Percentiles rank a stretch among this genome's conserved stretches.
These are phyloP conservation scores for Coemansia erecta DNA, from an alignment of 192 early-diverging fungal genomes.

Conservation along the genomic window DNA sequence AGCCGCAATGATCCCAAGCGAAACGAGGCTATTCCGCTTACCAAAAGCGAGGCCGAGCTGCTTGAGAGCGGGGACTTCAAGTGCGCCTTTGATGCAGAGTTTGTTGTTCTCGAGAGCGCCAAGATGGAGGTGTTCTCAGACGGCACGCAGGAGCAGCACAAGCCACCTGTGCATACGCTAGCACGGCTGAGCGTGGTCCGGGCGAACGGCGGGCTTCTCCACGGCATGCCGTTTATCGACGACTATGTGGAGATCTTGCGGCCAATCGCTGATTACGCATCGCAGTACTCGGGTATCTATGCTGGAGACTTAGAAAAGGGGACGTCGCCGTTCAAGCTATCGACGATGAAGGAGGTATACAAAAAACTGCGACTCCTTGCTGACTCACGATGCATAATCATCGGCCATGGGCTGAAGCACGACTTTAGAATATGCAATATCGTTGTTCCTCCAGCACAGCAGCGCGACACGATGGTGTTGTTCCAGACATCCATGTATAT, in stretches of 20 bases:
- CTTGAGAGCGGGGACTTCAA: conserved; percentile 30
- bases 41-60: conserved; percentile 25
- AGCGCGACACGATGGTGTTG: conserved; percentile 93
- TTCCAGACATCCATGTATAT: conserved; percentile 58
- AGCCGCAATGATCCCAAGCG: conserved; percentile 10
- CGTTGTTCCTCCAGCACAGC: conserved; percentile 75
- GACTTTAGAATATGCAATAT: conserved; percentile 97
- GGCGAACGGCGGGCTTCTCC: conserved; percentile 66
- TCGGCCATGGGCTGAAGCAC: conserved; percentile 93
- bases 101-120: conserved; percentile 83
- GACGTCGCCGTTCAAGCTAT: conserved; percentile 72
- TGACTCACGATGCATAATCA: conserved; percentile 86
- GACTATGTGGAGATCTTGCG: conserved; percentile 89
- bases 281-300: conserved; percentile 92
- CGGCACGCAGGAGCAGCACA: conserved; percentile 79
- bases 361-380: conserved; percentile 86
- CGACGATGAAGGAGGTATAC: conserved; percentile 91
- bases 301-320: conserved; percentile 79
- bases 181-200: conserved; percentile 90
- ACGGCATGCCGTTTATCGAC: conserved; percentile 89
- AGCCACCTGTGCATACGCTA: conserved; percentile 77
- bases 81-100: conserved; percentile 89
- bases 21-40: conserved; percentile 40
- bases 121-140: conserved; percentile 90
- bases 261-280: conserved; percentile 87